These are phyloP conservation scores for Microbotryum saponariae DNA, from an alignment of 1,284 basidiomycete genomes.

Conservation along the genomic window DNA sequence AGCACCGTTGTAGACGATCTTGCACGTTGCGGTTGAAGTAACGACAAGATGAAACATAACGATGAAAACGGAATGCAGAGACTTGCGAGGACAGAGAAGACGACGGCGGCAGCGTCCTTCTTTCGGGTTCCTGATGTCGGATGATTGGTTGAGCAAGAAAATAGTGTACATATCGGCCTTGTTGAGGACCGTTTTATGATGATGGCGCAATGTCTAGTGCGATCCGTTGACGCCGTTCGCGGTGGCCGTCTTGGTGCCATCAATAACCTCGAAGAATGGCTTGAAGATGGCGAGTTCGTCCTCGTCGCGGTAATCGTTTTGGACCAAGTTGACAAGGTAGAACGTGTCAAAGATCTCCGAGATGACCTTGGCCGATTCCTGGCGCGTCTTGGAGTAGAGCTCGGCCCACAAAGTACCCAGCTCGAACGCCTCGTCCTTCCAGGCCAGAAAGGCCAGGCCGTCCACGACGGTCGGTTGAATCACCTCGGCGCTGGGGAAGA, in stretches of 20 bases:
- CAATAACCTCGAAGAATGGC: constrained; percentile 54
- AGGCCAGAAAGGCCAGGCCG: constrained; percentile 75
- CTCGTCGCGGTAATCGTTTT: constrained; percentile 37
- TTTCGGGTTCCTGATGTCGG: too few relatives aligned
- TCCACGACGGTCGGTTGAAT: constrained; percentile 98
- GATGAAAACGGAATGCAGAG: too few relatives aligned
- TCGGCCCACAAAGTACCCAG: constrained; percentile 36
- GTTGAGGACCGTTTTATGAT: too few relatives aligned
- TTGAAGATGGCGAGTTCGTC: constrained; percentile 73
- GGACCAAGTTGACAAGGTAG: constrained; percentile 36
- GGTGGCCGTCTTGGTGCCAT: neutral
- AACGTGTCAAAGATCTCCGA: constrained; percentile 31
- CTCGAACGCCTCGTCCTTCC: constrained; percentile 40
- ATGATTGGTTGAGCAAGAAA: too few relatives aligned
- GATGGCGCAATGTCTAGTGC: constrained; percentile 3
- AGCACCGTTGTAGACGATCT: too few relatives aligned
- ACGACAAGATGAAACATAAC: too few relatives aligned
- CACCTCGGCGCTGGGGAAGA: constrained; percentile 97
- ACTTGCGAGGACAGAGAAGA: too few relatives aligned
- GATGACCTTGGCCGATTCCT: constrained; percentile 29
- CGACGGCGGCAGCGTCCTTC: too few relatives aligned
- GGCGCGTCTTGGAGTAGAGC: constrained; percentile 30
- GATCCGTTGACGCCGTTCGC: constrained; percentile 11
- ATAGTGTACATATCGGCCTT: too few relatives aligned
- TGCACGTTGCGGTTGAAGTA: too few relatives aligned